A percentile compares a stretch with the other conserved stretches of the same genome.
Conservation (phyloP, 75 land plant genomes). For the Pinus albicaulis region DNA sequence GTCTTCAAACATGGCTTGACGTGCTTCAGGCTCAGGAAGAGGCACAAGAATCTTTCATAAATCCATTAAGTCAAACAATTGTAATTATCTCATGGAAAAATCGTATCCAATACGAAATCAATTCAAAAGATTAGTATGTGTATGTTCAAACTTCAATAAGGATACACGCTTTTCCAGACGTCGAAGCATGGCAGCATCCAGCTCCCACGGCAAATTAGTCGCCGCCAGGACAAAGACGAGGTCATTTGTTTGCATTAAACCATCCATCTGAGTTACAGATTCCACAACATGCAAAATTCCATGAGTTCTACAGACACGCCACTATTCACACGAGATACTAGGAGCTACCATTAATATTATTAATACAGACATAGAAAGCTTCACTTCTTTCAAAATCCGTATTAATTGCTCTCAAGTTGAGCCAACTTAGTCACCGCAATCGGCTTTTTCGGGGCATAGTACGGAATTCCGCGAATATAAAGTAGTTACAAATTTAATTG, state of each 20-base stretch:
- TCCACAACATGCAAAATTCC: not conserved
- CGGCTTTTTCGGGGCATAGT: no score
- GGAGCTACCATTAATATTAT: no score
- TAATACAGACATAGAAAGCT: no score
- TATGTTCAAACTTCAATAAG: constrained; percentile 7
- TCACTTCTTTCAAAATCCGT: no score
- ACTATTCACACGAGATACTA: no score
- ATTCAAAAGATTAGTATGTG: not conserved
- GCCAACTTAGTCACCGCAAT: no score
- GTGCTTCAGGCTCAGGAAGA: constrained; percentile 95
- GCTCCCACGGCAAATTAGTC: constrained; percentile 97
- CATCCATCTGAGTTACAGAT: constrained; percentile 83
- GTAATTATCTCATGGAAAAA: not conserved
- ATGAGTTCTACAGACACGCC: not conserved
- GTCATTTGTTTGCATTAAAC: constrained; percentile 76
- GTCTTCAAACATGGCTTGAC: constrained; percentile 87
- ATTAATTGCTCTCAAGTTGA: no score
- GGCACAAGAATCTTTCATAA: constrained; percentile 77
- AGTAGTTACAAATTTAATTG: no score
- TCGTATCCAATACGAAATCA: not conserved
- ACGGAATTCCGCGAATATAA: no score
- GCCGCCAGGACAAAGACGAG: constrained; percentile 97
- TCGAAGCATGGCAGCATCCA: constrained; percentile 98
- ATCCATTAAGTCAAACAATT: constrained; percentile 1
- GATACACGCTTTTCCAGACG: constrained; percentile 96